Evolutionary conservation across 2,329 filamentous ascomycete genomes (phyloP), one percentile per base, ranked within the genome.

Genomic region (Ophiosphaerella herpotricha): DNA sequence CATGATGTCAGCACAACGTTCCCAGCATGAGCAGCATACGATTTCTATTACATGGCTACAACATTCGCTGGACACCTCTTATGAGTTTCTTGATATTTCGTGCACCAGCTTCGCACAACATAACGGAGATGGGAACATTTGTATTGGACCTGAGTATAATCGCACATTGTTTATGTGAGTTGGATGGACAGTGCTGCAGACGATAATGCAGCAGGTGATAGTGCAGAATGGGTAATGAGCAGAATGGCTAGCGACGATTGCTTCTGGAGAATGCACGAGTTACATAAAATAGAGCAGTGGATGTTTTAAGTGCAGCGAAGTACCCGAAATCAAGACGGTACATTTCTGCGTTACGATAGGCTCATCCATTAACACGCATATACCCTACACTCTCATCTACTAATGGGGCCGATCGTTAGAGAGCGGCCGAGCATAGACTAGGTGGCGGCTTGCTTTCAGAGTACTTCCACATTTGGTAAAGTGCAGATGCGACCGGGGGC

Each of bases 61-160:
- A 84, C 77, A 54, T 82, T 82, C 13, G 80, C 77, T 18, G 78
- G 78, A 67, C 82, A 84, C 52, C 81, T 73, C 54, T 77, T 78
- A 57, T 83, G 81, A 29, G 81, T 82, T 58, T 79, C 77, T 68
- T 79, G 77, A 49, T 80, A 79, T 61, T 74, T 78, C 48, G 74
- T 72, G 73, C 81, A 84, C 81, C 81, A 84, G 14, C 79, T 79
- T 55, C 79, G 75, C 39, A 84, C 81, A 7, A 78, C 80, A 58
- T 78, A 83, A 31, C 81, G 76, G 50, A 80, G 70, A 67, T 85
- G 81, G 42, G 75, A 76, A 68, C 82, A 85, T 35, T 76, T 74
- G 64, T 81, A 84, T 52, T 82, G 78, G 46, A 84, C 81, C 68
- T 83, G 78, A 18, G 78, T 83, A 58, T 84, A 84, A 65, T 84